Evolutionary conservation across 73 alveolate species (phyloP), one percentile per base, ranked within the genome.

Genomic region (Urostyla sp.): DNA sequence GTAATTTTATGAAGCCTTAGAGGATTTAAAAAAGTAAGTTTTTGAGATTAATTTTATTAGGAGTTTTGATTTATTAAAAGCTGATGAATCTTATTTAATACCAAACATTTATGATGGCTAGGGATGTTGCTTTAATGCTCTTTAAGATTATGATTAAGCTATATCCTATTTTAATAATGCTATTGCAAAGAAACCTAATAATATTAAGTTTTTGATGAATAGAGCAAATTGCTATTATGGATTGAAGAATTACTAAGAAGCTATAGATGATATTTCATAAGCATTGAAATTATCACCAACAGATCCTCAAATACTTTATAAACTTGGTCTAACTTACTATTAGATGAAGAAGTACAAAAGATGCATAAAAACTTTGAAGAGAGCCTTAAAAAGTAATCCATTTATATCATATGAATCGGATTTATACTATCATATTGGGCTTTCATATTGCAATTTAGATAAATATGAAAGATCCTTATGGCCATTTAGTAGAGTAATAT

Each of bases 361-460:
- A 59, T 75, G 93, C 46, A 90, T 94, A 30, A 85, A 88, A 49
- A 90, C 90, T 46, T 72, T 94, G 10, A 87, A 91, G 73, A 74
- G 72, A 44, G 84, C 94, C 0, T 66, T 87, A 49, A 89, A 76
- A 63, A 89, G 81, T 37, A 76, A 86, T 36, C 97, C 97, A 3
- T 94, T 53, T 58, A 59, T 84, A 6, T 90, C 97, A 43, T 94
- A 94, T 63, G 95, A 91, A 20, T 80, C 96, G 38, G 98, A 94
- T 55, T 92, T 94, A 50, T 92, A 89, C 80, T 94, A 92, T 61
- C 98, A 94, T 58, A 86, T 94, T 28, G 98, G 98, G 0, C 77
- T 94, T 18, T 91, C 98, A n/a, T 94, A 84, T 75, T 76, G 95
- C 30, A 82, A 92, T 58, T 50, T 92, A 21, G 98, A 94, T 49